Percentiles rank a stretch among this genome's conserved stretches.
Conservation (phyloP, 1,284 basidiomycete genomes). For the Ganoderma meredithae region DNA sequence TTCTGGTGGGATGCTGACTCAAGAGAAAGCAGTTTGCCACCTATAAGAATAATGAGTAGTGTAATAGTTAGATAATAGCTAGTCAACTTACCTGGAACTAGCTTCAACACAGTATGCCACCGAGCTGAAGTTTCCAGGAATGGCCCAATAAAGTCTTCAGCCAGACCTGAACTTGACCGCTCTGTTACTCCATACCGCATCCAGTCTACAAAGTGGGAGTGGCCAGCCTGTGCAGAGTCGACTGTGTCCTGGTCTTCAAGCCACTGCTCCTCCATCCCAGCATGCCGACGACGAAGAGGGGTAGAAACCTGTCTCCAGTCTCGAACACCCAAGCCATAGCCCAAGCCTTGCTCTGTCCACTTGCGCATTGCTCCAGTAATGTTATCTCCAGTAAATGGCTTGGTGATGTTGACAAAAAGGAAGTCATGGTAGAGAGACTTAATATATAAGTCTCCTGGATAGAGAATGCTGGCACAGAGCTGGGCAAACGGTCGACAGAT, state of each 20-base stretch:
- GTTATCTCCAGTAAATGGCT: slow-evolving; percentile 15
- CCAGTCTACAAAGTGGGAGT: slow-evolving; percentile 14
- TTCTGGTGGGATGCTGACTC: background rate
- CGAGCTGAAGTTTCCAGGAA: slow-evolving; percentile 1
- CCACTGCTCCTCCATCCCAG: slow-evolving; percentile 16
- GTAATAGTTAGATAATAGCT: no score
- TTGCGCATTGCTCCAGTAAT: slow-evolving; percentile 11
- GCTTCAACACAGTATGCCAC: slow-evolving; percentile 4
- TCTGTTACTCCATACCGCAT: slow-evolving; percentile 15
- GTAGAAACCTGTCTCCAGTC: slow-evolving; percentile 21
- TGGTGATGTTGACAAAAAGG: slow-evolving; percentile 19
- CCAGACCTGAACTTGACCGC: background rate
- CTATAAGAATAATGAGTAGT: no score
- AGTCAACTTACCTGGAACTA: slow-evolving; percentile 3
- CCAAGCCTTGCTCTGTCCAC: slow-evolving; percentile 12
- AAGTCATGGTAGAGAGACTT: slow-evolving; percentile 16
- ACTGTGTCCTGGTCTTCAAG: slow-evolving; percentile 16
- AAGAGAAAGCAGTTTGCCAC: background rate
- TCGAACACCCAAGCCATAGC: slow-evolving; percentile 9
- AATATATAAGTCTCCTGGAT: slow-evolving; percentile 4
- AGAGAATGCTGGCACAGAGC: slow-evolving; percentile 16
- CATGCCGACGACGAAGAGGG: slow-evolving; percentile 14
- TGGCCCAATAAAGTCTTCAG: slow-evolving; percentile 13
- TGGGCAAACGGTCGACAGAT: slow-evolving; percentile 19
- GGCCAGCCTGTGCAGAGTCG: slow-evolving; percentile 17